Percentiles rank a stretch among this genome's conserved stretches.
These are phyloP conservation scores for Blastocystis sp. DNA, from an alignment of 352 stramenopile genomes.

Conservation along the genomic window DNA sequence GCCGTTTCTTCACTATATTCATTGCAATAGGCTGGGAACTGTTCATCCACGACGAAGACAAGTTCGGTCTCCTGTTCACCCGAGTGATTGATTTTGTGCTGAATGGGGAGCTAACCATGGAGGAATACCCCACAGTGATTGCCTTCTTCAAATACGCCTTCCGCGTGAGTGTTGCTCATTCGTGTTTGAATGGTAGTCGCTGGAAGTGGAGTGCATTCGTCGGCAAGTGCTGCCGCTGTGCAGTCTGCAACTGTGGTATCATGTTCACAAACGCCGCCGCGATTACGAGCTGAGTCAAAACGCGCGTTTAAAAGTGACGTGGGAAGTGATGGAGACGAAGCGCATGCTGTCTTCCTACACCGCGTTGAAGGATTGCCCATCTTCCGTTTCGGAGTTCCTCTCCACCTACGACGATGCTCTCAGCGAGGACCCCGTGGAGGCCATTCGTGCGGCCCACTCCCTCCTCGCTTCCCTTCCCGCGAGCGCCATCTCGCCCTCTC, in stretches of 20 bases:
- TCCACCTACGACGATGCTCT: background rate
- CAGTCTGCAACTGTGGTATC: constrained; percentile 5
- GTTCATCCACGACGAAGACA: no score
- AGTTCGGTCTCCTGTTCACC: no score
- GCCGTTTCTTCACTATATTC: background rate
- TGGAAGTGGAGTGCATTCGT: constrained; percentile 26
- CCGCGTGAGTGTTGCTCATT: no score
- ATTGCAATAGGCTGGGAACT: no score
- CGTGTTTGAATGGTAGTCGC: background rate
- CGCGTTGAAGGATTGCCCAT: background rate
- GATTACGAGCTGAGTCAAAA: constrained; percentile 14
- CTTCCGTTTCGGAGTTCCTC: background rate
- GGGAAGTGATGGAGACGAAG: constrained; percentile 19
- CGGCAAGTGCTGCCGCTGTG: background rate
- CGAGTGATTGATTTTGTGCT: no score
- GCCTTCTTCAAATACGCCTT: no score
- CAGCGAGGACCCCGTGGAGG: background rate
- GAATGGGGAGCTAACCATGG: no score
- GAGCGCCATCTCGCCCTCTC: background rate
- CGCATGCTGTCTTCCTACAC: background rate
- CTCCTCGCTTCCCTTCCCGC: background rate
- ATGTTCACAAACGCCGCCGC: background rate
- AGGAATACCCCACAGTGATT: no score
- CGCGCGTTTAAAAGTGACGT: constrained; percentile 18
- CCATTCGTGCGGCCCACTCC: background rate